These are phyloP conservation scores for Microdochium trichocladiopsis DNA, from an alignment of 2,329 filamentous ascomycete genomes.

Conservation along the genomic window DNA sequence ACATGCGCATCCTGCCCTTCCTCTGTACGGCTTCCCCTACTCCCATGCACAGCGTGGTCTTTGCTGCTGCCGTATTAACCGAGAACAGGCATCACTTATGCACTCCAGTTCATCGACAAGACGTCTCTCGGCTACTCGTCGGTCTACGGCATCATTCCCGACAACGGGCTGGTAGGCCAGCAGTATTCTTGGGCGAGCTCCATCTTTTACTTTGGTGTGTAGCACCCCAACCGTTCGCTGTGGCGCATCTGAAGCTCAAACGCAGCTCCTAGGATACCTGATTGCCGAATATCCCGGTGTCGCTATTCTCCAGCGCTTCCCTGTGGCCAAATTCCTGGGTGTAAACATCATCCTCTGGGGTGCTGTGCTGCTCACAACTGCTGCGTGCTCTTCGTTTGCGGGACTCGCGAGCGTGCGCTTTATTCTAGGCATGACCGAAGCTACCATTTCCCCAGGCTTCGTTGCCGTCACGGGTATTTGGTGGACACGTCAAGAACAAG, in stretches of 20 bases:
- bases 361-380: slow-evolving; percentile 14
- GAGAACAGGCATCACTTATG: slow-evolving; percentile 8
- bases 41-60: too few relatives aligned
- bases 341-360: slow-evolving; percentile 33
- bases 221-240: neutral
- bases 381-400: slow-evolving; percentile 11
- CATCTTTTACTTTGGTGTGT: slow-evolving; percentile 14
- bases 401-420: slow-evolving; percentile 10
- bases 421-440: slow-evolving; percentile 12
- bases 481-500: slow-evolving; percentile 15
- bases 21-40: too few relatives aligned
- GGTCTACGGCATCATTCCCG: slow-evolving; percentile 13
- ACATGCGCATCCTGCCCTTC: slow-evolving; percentile 14
- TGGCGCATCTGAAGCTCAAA: neutral
- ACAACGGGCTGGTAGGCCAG: slow-evolving; percentile 11
- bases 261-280: slow-evolving; percentile 19
- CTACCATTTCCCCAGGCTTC: slow-evolving; percentile 13
- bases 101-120: slow-evolving; percentile 18
- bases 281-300: slow-evolving; percentile 34
- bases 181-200: slow-evolving; percentile 16
- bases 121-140: slow-evolving; percentile 16
- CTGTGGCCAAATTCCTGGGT: slow-evolving; percentile 26
- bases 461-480: slow-evolving; percentile 15
- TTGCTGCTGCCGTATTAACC: too few relatives aligned
- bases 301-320: slow-evolving; percentile 19